These are phyloP conservation scores for Coemansia guatemalensis DNA, from an alignment of 192 early-diverging fungal genomes.

Conservation along the genomic window DNA sequence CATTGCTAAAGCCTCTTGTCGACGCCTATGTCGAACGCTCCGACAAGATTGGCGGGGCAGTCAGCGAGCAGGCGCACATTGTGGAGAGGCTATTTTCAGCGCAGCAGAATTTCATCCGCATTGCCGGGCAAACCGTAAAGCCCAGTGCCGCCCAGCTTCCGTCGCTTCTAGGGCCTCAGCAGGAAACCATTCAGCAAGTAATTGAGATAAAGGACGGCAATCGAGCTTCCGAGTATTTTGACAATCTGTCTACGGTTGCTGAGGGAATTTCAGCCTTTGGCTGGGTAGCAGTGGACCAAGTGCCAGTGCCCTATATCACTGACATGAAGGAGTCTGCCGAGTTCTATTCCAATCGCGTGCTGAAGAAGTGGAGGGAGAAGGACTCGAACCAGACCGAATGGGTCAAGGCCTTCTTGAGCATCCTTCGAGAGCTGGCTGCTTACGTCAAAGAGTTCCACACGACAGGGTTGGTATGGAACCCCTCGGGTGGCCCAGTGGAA, in stretches of 20 bases:
- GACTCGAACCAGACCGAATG: slow-evolving; percentile 83
- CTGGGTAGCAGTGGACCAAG: slow-evolving; percentile 88
- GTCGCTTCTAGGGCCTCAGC: slow-evolving; percentile 68
- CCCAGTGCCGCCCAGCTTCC: slow-evolving; percentile 66
- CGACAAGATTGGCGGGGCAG: slow-evolving; percentile 59
- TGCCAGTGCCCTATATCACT: slow-evolving; percentile 81
- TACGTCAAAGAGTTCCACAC: slow-evolving; percentile 91
- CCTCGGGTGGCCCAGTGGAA: slow-evolving; percentile 61
- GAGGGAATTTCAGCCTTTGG: slow-evolving; percentile 90
- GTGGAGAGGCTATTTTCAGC: slow-evolving; percentile 64
- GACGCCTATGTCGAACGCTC: slow-evolving; percentile 43
- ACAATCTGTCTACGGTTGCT: slow-evolving; percentile 80
- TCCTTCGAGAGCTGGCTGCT: slow-evolving; percentile 72
- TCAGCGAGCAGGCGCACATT: slow-evolving; percentile 60
- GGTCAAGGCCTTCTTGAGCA: slow-evolving; percentile 67
- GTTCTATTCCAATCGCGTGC: slow-evolving; percentile 89
- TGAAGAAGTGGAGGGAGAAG: slow-evolving; percentile 89
- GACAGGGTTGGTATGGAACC: slow-evolving; percentile 92
- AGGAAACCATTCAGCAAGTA: slow-evolving; percentile 64
- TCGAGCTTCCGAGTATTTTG: slow-evolving; percentile 69
- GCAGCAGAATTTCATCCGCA: slow-evolving; percentile 72
- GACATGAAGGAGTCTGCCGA: slow-evolving; percentile 91
- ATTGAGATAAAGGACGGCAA: slow-evolving; percentile 76
- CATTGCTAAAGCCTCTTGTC: slow-evolving; percentile 43
- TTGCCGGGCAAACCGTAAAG: slow-evolving; percentile 75